These are phyloP conservation scores for Talaromyces sp. DNA, from an alignment of 2,329 filamentous ascomycete species.

Conservation along the genomic window DNA sequence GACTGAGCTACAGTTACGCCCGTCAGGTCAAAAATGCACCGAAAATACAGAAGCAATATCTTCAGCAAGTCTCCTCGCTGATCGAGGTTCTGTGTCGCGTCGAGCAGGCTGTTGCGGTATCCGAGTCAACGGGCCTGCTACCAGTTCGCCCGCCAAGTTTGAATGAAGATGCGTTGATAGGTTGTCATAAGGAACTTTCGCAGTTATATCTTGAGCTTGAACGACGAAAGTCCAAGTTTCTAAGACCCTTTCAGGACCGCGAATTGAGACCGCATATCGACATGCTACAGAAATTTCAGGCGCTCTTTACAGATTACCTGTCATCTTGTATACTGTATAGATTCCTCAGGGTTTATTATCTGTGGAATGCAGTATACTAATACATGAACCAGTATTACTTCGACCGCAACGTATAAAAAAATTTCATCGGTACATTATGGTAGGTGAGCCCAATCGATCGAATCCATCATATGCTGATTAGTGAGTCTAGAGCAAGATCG, in stretches of 20 bases:
- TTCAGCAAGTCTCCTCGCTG: constrained; percentile 3
- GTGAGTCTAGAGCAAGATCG: not conserved
- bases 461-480: not conserved
- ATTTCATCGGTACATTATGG: no score
- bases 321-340: constrained; percentile 5
- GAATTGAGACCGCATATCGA: constrained; percentile 2
- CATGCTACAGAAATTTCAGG: constrained; percentile 3
- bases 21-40: constrained; percentile 4
- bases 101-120: not conserved
- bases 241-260: constrained; percentile 1
- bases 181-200: constrained; percentile 1
- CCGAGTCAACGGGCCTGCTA: not conserved
- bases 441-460: no score
- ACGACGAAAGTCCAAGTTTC: not conserved
- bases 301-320: constrained; percentile 2
- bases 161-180: constrained; percentile 1
- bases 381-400: no score
- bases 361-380: no score
- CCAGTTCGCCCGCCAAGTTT: not conserved
- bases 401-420: no score
- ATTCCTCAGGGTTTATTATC: no score
- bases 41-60: constrained; percentile 7
- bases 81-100: constrained; percentile 4
- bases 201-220: constrained; percentile 2
- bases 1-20: not conserved